Conservation (phyloP, 805 yeast species). For the Phaffomyces opuntiae region DNA sequence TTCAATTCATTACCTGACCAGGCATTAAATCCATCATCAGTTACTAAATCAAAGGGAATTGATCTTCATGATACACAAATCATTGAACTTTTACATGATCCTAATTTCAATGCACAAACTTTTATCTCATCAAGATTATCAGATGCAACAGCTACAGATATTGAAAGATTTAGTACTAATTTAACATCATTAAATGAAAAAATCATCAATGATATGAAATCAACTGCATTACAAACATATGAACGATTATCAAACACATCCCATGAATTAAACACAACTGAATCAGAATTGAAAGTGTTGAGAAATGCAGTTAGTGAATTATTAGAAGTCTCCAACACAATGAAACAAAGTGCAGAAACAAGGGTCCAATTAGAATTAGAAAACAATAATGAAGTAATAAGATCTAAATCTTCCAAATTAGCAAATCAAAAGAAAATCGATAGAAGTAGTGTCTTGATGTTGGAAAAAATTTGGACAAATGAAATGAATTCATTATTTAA, state of each 20-base stretch:
- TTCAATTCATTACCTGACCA: background rate
- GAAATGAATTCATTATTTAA: constrained; percentile 64
- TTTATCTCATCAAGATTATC: constrained; percentile 46
- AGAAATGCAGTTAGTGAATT: constrained; percentile 55
- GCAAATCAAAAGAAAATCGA: constrained; percentile 30
- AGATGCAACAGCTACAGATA: constrained; percentile 63
- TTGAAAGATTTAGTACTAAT: constrained; percentile 59
- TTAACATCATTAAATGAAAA: constrained; percentile 40
- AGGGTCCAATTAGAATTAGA: constrained; percentile 41
- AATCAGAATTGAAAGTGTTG: constrained; percentile 53
- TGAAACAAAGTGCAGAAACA: constrained; percentile 55
- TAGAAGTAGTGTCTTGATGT: constrained; percentile 60
- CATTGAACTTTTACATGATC: constrained; percentile 31
- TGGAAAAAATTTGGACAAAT: constrained; percentile 77
- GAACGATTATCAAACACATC: constrained; percentile 53
- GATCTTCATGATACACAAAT: constrained; percentile 19
- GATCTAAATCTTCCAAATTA: constrained; percentile 3
- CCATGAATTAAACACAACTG: constrained; percentile 55
- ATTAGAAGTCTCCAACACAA: constrained; percentile 49
- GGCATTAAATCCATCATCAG: background rate
- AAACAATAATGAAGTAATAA: constrained; percentile 10
- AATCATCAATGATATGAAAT: constrained; percentile 51
- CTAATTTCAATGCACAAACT: constrained; percentile 38
- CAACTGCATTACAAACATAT: constrained; percentile 54
- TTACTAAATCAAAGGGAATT: constrained; percentile 3